phyloP scores from a whole-genome alignment of 257 asterid species.

The Plantago elongata region DNA sequence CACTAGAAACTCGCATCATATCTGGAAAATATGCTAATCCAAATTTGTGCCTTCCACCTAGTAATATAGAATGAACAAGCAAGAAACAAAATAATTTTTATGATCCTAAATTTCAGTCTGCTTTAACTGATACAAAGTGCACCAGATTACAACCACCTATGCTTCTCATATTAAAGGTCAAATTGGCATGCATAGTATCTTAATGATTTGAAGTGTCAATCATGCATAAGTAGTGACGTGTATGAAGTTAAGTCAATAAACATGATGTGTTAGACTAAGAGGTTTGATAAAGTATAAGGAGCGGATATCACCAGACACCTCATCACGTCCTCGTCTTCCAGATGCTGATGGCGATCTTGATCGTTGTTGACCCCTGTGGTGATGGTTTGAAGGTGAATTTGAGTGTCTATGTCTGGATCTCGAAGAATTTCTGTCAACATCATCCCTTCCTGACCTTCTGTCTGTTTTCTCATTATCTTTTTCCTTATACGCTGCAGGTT shows the following conservation, averaged over 20 bases:
- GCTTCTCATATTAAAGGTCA: too few relatives aligned
- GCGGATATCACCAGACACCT: constrained; percentile 89
- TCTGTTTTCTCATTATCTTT: constrained; percentile 49
- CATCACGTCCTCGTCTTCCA: constrained; percentile 55
- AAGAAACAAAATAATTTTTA: too few relatives aligned
- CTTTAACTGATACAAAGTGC: too few relatives aligned
- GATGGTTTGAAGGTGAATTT: constrained; percentile 52
- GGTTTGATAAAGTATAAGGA: constrained; percentile 24
- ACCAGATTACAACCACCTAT: too few relatives aligned
- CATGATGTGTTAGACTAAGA: constrained; percentile 3
- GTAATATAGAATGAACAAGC: too few relatives aligned
- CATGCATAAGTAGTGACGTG: too few relatives aligned
- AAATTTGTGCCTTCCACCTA: too few relatives aligned
- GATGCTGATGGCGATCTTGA: constrained; percentile 64
- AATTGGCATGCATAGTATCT: too few relatives aligned
- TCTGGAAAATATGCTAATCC: too few relatives aligned
- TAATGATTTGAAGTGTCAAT: too few relatives aligned
- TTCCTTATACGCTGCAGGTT: constrained; percentile 39
- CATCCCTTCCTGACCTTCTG: constrained; percentile 53
- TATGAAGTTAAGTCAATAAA: not conserved
- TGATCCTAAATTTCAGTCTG: too few relatives aligned
- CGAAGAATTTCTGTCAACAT: constrained; percentile 42
- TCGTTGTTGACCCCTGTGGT: constrained; percentile 52
- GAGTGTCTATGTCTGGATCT: constrained; percentile 49
- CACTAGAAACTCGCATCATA: too few relatives aligned